Evolutionary conservation across 352 stramenopile genomes (phyloP).

Genomic region (Globisporangium canariense): DNA sequence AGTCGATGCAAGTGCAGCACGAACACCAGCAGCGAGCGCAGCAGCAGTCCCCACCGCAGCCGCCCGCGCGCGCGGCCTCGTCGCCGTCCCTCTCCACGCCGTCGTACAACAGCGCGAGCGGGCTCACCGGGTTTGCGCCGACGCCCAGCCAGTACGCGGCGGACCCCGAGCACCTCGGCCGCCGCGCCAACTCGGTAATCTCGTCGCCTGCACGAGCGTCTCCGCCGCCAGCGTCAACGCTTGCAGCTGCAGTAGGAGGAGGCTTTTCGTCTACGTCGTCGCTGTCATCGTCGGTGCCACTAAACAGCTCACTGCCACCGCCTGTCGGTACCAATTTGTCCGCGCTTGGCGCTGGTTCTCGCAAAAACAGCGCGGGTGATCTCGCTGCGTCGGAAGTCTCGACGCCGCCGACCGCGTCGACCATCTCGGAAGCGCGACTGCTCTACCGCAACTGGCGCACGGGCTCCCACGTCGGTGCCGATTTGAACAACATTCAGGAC

Average conservation of each 20-base stretch:
- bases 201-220: conserved; percentile 22
- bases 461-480: conserved; percentile 40
- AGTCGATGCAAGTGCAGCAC: conserved; percentile 6
- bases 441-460: conserved; percentile 82
- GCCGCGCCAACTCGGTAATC: conserved; percentile 22
- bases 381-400: conserved; percentile 40
- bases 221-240: not conserved
- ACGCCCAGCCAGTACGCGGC: conserved; percentile 5
- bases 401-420: conserved; percentile 42
- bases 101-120: conserved; percentile 9
- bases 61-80: conserved; percentile 13
- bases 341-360: conserved; percentile 7
- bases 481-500: conserved; percentile 19
- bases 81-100: conserved; percentile 18
- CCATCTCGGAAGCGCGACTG: conserved; percentile 61
- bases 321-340: not conserved
- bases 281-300: conserved; percentile 7
- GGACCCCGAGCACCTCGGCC: conserved; percentile 14
- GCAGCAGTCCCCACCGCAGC: not conserved
- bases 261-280: not conserved
- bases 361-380: conserved; percentile 71
- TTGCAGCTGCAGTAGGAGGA: conserved; percentile 1
- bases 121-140: conserved; percentile 23
- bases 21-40: not conserved
- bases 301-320: conserved; percentile 8